These are phyloP conservation scores for Scutellaria galericulata DNA, from an alignment of 257 asterid genomes.

Conservation along the genomic window DNA sequence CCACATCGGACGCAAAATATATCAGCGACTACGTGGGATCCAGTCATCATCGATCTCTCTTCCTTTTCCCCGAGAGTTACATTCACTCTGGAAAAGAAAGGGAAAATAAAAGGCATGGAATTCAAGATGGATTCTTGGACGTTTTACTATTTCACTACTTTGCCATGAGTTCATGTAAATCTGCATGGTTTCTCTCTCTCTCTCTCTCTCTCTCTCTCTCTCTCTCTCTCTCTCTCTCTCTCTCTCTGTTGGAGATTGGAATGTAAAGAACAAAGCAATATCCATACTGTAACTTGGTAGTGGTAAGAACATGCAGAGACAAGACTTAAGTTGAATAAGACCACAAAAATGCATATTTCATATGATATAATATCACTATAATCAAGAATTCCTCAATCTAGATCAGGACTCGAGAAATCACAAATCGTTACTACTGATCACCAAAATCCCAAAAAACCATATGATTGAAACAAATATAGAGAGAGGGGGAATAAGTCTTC, in stretches of 20 bases:
- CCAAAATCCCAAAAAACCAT: constrained; percentile 7
- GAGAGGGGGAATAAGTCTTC: not conserved
- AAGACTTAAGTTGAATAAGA: constrained; percentile 2
- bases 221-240: not conserved
- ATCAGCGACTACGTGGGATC: constrained; percentile 68
- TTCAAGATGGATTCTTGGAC: not conserved
- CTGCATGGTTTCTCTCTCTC: not conserved
- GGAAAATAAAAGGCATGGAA: not conserved
- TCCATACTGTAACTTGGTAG: not conserved
- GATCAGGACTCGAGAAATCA: not conserved
- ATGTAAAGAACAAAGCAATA: not conserved
- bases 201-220: not conserved
- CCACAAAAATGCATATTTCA: constrained; percentile 1
- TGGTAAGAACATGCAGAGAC: not conserved
- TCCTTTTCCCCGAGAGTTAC: constrained; percentile 68
- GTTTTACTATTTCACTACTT: not conserved
- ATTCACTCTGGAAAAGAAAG: constrained; percentile 55
- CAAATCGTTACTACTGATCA: not conserved
- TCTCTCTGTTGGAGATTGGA: not conserved
- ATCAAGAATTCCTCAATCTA: constrained; percentile 9
- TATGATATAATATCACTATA: not conserved
- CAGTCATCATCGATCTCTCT: constrained; percentile 79
- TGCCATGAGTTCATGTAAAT: not conserved
- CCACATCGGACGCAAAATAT: constrained; percentile 74
- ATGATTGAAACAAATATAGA: not conserved